phyloP scores from a whole-genome alignment of 2,329 filamentous ascomycete genomes.

The Fusarium concolor region DNA sequence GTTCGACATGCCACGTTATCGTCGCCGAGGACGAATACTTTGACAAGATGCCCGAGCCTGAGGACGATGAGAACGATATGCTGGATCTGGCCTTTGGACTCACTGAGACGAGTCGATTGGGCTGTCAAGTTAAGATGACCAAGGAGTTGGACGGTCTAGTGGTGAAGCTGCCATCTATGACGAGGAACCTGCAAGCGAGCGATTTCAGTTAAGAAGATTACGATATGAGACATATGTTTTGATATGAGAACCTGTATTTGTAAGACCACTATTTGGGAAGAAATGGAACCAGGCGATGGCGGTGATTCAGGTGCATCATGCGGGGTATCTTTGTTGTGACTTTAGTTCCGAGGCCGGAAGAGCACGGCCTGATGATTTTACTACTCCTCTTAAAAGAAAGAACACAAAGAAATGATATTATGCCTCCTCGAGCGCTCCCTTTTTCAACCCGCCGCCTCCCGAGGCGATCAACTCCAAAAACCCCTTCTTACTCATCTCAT shows the following conservation, averaged over 20 bases:
- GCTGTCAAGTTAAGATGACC: constrained; percentile 92
- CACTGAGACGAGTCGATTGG: constrained; percentile 84
- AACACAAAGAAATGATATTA: constrained; percentile 47
- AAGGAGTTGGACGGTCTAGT: constrained; percentile 88
- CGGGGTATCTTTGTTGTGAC: constrained; percentile 48
- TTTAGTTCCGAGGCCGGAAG: constrained; percentile 44
- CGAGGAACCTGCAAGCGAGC: constrained; percentile 92
- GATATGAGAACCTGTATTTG: constrained; percentile 44
- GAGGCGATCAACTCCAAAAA: constrained; percentile 90
- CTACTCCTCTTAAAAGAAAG: constrained; percentile 45
- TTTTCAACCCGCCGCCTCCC: constrained; percentile 69
- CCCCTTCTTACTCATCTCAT: constrained; percentile 96
- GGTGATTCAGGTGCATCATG: constrained; percentile 45
- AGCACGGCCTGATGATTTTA: constrained; percentile 45
- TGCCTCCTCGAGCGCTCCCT: constrained; percentile 68
- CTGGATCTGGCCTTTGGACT: constrained; percentile 89
- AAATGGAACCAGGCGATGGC: constrained; percentile 38
- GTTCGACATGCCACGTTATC: constrained; percentile 93
- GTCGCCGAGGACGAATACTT: constrained; percentile 79
- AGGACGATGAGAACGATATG: constrained; percentile 90
- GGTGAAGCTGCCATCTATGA: constrained; percentile 91
- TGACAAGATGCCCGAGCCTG: constrained; percentile 81
- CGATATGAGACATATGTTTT: constrained; percentile 27
- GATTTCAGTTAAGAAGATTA: constrained; percentile 72
- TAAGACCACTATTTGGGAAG: constrained; percentile 44